phyloP scores from a whole-genome alignment of 441 rosid species.

The Pelargonium fulgidum region DNA sequence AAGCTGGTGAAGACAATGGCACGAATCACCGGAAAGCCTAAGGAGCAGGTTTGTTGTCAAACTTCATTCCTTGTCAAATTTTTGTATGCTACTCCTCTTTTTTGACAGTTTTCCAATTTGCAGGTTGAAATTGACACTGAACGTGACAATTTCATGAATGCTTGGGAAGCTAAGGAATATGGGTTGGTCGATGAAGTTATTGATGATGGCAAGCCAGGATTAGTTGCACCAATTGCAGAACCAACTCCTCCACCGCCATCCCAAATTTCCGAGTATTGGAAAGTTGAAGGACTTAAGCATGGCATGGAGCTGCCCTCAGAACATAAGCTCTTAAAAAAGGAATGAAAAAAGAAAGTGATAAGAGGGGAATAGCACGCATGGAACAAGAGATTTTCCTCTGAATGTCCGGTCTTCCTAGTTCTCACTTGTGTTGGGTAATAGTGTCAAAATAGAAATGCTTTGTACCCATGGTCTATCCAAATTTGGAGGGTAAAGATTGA shows the following conservation, averaged over 20 bases:
- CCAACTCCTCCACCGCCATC: neutral
- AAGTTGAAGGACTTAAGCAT: neutral
- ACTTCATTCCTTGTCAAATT: neutral
- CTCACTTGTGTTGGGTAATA: too few species aligned
- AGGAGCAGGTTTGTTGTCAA: neutral
- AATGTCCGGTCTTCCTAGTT: too few species aligned
- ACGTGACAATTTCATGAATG: neutral
- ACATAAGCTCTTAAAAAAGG: neutral
- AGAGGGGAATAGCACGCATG: too few species aligned
- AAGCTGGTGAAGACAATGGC: neutral
- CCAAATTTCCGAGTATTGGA: neutral
- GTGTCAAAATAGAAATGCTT: too few species aligned
- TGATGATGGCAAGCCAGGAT: neutral
- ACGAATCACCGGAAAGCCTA: neutral
- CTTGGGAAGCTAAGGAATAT: neutral
- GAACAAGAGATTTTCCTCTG: too few species aligned
- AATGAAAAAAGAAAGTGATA: neutral
- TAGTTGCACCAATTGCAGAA: neutral
- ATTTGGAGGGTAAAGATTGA: too few species aligned
- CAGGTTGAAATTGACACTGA: neutral
- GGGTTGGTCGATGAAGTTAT: slow-evolving; percentile 1
- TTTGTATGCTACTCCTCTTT: neutral
- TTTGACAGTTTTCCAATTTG: neutral
- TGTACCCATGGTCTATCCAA: too few species aligned
- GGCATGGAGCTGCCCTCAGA: neutral